Conservation (phyloP, 768 basidiomycete genomes). For the Boletus huronensis region DNA sequence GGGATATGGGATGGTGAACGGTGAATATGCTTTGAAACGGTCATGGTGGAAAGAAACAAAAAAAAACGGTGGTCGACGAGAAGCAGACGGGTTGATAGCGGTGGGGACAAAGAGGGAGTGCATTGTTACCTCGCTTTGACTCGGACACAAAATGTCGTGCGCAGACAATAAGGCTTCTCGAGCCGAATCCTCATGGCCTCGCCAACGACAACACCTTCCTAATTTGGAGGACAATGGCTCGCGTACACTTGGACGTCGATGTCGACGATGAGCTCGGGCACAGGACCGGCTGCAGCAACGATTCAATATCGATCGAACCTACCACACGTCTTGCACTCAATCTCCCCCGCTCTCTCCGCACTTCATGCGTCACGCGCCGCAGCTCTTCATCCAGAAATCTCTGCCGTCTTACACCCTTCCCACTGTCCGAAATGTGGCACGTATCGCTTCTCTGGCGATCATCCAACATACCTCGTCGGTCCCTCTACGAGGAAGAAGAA, state of each 20-base stretch:
- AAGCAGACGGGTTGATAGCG: conserved; percentile 7
- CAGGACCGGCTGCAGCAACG: conserved; percentile 23
- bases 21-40: conserved; percentile 21
- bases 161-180: conserved; percentile 16
- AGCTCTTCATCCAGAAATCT: conserved; percentile 27
- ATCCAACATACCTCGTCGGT: conserved; percentile 32
- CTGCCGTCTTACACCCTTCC: conserved; percentile 18
- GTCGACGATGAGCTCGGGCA: neutral
- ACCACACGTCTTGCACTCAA: conserved; percentile 44
- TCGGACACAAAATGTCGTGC: conserved; percentile 4
- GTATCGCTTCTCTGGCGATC: conserved; percentile 41
- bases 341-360: conserved; percentile 60
- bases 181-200: neutral
- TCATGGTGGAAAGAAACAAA: conserved; percentile 21
- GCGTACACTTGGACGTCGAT: too few species aligned
- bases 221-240: conserved; percentile 22
- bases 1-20: conserved; percentile 14
- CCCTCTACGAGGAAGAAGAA: conserved; percentile 23
- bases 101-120: conserved; percentile 5
- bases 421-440: conserved; percentile 56
- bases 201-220: conserved; percentile 27
- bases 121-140: conserved; percentile 6
- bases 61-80: neutral
- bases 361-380: conserved; percentile 49
- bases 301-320: conserved; percentile 46